These are phyloP conservation scores for Papilionanthe hybrid DNA, from an alignment of 116 monocot genomes.

Conservation along the genomic window DNA sequence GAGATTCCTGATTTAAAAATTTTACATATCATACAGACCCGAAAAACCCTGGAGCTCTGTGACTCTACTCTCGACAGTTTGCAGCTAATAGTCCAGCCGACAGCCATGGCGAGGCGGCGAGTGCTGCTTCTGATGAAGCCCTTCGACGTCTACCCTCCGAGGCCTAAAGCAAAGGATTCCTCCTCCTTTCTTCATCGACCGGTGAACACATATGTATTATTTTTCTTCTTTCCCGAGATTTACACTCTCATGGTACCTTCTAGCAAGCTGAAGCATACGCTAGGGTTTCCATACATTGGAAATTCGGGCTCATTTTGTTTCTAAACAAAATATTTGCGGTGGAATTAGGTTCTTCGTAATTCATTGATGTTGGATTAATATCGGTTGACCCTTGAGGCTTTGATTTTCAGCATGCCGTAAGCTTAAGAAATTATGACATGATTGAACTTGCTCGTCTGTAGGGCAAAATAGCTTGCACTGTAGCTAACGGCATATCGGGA, in stretches of 20 bases:
- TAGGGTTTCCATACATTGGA: background rate
- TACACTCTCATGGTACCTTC: background rate
- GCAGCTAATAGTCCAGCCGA: background rate
- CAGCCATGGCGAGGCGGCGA: constrained; percentile 20
- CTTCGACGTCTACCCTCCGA: constrained; percentile 11
- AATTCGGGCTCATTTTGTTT: background rate
- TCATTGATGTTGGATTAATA: background rate
- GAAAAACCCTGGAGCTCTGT: too few relatives aligned
- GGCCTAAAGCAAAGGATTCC: background rate
- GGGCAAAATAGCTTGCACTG: too few relatives aligned
- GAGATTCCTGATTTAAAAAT: too few relatives aligned
- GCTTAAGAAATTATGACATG: too few relatives aligned
- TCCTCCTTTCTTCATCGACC: background rate
- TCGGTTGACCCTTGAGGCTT: too few relatives aligned
- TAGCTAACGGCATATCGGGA: too few relatives aligned
- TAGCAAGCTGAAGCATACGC: background rate
- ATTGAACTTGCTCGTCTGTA: too few relatives aligned
- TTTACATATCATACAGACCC: too few relatives aligned
- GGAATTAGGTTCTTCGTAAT: background rate
- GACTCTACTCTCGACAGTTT: too few relatives aligned
- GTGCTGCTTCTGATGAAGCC: constrained; percentile 22
- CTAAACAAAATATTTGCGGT: too few relatives aligned
- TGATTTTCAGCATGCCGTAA: too few relatives aligned
- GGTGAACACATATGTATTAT: background rate
- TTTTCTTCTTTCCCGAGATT: background rate